Conservation (phyloP, 352 stramenopile genomes). For the Blastocystis sp. region DNA sequence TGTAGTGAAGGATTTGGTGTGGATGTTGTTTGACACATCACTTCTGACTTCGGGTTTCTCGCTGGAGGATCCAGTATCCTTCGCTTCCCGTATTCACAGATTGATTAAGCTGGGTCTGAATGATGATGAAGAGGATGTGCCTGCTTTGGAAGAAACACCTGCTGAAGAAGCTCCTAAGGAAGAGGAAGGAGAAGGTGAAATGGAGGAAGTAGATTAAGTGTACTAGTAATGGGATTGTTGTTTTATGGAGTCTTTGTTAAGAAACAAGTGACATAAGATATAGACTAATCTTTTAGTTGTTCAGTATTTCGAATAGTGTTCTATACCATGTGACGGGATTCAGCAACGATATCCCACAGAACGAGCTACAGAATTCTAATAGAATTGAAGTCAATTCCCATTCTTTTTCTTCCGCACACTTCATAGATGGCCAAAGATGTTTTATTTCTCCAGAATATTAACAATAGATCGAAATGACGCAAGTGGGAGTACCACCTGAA, state of each 20-base stretch:
- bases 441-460: no score
- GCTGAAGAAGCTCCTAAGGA: conserved; percentile 75
- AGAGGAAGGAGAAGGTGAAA: not conserved
- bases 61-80: conserved; percentile 94
- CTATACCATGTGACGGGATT: no score
- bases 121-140: conserved; percentile 86
- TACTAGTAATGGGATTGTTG: no score
- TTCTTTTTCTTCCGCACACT: no score
- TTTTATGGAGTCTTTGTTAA: not conserved
- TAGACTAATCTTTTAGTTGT: no score
- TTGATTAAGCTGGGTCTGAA: conserved; percentile 96
- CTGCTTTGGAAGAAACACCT: conserved; percentile 85
- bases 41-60: conserved; percentile 96
- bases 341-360: no score
- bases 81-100: conserved; percentile 95
- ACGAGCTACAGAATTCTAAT: no score
- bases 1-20: conserved; percentile 99
- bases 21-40: conserved; percentile 96
- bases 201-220: conserved; percentile 13
- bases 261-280: conserved; percentile 11
- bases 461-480: no score
- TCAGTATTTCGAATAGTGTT: no score
- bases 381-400: no score
- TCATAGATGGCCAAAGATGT: no score
- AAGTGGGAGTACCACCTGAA: no score